Evolutionary conservation across 2,329 filamentous ascomycete species (phyloP).

Genomic region (Cytospora piceicola): DNA sequence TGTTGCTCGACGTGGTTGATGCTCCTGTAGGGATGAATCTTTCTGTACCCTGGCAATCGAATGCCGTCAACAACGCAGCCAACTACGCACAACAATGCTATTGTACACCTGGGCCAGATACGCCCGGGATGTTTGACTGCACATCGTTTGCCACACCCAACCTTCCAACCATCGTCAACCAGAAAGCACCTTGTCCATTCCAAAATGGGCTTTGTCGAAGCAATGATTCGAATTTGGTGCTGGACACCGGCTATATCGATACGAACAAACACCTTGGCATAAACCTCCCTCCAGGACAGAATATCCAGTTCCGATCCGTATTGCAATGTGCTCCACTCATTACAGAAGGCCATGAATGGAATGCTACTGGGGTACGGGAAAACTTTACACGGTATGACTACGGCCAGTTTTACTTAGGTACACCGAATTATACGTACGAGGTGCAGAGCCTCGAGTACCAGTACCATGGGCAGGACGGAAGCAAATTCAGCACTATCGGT

Average conservation of each 20-base stretch:
- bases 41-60: background rate
- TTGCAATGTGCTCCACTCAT: conserved; percentile 8
- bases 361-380: background rate
- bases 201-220: conserved; percentile 23
- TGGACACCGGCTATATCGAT: conserved; percentile 31
- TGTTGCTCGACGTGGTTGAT: no score
- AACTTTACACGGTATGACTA: conserved; percentile 18
- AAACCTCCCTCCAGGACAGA: conserved; percentile 28
- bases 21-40: no score
- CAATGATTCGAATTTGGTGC: conserved; percentile 8
- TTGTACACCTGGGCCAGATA: background rate
- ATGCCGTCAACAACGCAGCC: background rate
- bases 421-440: conserved; percentile 3
- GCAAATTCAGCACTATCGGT: rapidly evolving
- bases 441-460: background rate
- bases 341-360: background rate
- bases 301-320: conserved; percentile 15
- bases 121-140: conserved; percentile 9
- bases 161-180: background rate
- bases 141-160: conserved; percentile 10
- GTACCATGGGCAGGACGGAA: background rate
- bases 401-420: background rate
- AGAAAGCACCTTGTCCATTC: conserved; percentile 32
- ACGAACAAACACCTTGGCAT: conserved; percentile 32
- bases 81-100: conserved; percentile 34